A percentile compares a stretch with the other conserved stretches of the same genome.
Evolutionary conservation across 192 early-diverging fungal species (phyloP).

Genomic region (Coemansia aciculifera): DNA sequence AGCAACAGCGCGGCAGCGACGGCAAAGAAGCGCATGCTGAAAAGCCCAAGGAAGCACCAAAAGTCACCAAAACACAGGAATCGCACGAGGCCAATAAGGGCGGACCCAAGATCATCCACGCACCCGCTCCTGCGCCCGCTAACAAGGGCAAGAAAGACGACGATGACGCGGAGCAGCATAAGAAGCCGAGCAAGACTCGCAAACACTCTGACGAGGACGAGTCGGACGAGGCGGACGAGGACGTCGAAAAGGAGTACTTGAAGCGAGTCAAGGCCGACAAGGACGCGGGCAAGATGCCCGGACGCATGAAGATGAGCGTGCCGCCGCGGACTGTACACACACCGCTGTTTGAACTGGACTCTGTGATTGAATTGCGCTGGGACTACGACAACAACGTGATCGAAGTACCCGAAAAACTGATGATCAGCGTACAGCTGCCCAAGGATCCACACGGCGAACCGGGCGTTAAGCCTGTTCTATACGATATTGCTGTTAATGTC

Average conservation of each 20-base stretch:
- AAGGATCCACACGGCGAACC: slow-evolving; percentile 46
- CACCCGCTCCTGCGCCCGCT: slow-evolving; percentile 1
- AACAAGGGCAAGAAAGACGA: slow-evolving; percentile 17
- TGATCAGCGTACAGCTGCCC: slow-evolving; percentile 55
- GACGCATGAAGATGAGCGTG: slow-evolving; percentile 54
- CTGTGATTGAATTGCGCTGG: slow-evolving; percentile 52
- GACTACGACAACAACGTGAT: slow-evolving; percentile 56
- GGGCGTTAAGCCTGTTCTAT: slow-evolving; percentile 40
- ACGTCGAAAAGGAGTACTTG: slow-evolving; percentile 39
- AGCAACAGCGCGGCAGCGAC: slow-evolving; percentile 7
- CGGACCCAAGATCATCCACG: slow-evolving; percentile 2
- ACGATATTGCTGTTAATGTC: slow-evolving; percentile 53
- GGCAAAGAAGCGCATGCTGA: slow-evolving; percentile 11
- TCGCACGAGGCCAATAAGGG: slow-evolving; percentile 13
- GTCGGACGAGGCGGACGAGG: slow-evolving; percentile 26
- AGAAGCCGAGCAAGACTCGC: slow-evolving; percentile 42
- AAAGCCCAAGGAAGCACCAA: slow-evolving; percentile 19
- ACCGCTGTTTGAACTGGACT: slow-evolving; percentile 55
- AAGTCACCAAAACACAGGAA: slow-evolving; percentile 15
- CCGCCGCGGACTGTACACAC: slow-evolving; percentile 54
- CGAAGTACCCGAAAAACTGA: slow-evolving; percentile 52
- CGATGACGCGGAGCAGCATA: slow-evolving; percentile 12
- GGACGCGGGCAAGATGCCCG: slow-evolving; percentile 47
- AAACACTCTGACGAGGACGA: slow-evolving; percentile 36
- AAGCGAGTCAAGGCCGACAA: slow-evolving; percentile 52